Conservation (phyloP, 1,284 basidiomycete species). For the Macrocystidia cucumis region DNA sequence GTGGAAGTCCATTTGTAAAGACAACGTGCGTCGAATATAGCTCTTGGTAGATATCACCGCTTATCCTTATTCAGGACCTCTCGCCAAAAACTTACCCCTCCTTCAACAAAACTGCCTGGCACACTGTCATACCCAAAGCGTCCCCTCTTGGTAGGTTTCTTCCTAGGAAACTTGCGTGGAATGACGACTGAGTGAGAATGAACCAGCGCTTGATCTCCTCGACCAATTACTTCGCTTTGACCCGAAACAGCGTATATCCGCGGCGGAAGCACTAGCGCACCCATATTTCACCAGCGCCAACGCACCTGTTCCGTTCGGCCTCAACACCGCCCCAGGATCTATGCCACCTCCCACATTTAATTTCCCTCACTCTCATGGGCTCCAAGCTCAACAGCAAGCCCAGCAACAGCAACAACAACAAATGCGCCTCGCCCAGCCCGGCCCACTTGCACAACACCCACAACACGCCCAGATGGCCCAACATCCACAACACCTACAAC, state of each 20-base stretch:
- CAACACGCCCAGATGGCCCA: slow-evolving; percentile 24
- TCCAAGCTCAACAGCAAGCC: slow-evolving; percentile 38
- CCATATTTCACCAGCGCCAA: slow-evolving; percentile 79
- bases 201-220: slow-evolving; percentile 84
- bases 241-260: slow-evolving; percentile 87
- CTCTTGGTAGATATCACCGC: no score
- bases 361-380: slow-evolving; percentile 55
- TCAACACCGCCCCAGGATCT: slow-evolving; percentile 40
- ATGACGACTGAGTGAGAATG: no score
- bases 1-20: slow-evolving; percentile 84
- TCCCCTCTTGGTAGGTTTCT: slow-evolving; percentile 67
- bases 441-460: slow-evolving; percentile 21
- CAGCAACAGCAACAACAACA: slow-evolving; percentile 30
- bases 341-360: slow-evolving; percentile 67
- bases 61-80: no score
- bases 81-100: slow-evolving; percentile 88
- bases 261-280: slow-evolving; percentile 87
- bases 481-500: slow-evolving; percentile 27
- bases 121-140: slow-evolving; percentile 88
- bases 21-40: slow-evolving; percentile 61
- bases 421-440: slow-evolving; percentile 13
- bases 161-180: no score
- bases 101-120: slow-evolving; percentile 89
- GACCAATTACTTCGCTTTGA: slow-evolving; percentile 97
- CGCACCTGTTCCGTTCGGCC: slow-evolving; percentile 34